Base-by-base conservation (phyloP, 768 basidiomycete species). In the Gelatoporia subvermispora region DNA sequence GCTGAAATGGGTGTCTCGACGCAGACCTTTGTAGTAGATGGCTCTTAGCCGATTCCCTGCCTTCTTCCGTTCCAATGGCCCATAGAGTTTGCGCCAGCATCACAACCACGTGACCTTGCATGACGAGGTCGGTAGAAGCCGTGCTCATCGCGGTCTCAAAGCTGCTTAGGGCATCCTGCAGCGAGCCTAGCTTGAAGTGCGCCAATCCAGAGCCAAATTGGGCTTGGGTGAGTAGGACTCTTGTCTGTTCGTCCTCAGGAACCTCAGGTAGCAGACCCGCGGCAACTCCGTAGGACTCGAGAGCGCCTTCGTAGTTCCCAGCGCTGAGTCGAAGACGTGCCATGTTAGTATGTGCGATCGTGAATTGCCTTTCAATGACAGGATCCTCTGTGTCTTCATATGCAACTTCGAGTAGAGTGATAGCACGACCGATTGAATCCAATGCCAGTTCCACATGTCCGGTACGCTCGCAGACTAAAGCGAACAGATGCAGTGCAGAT, bases 301-400 rank as follows among this genome's bases (percentile, higher is more conserved):
- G 59, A 2, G 89, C 82, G 4, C 74, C 77, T 0, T 72, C 67
- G 59, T 81, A 83, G 46, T 87, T 75, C 11, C 71, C 67, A 3
- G 73, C 60, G 0, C 83, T 72, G n/a, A 95, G 68, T 17, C 79
- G 75, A 21, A 95, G 63, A 9, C 96, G 81, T 0, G 85, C 96
- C 8, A 92, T 69, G 50, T 88, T 95, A 20, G 79, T 70, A 53
- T 93, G 88, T 0, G 93, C 89, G 35, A 93, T 79, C 4, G 78
- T 81, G 60, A 86, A 99, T 45, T 79, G 83, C 43, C 73, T 69
- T 65, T 97, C 96, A 10, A 91, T 79, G 20, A 72, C 68, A 1
- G 83, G 66, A 45, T 91, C 85, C 65, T 99, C 96, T 13, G 78
- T 79, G 45, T 86, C 82, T 63, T 99, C 96, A 68, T 96, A 99